Evolutionary conservation across 2,329 filamentous ascomycete genomes (phyloP).

Genomic region (Dactylellina leptospora): DNA sequence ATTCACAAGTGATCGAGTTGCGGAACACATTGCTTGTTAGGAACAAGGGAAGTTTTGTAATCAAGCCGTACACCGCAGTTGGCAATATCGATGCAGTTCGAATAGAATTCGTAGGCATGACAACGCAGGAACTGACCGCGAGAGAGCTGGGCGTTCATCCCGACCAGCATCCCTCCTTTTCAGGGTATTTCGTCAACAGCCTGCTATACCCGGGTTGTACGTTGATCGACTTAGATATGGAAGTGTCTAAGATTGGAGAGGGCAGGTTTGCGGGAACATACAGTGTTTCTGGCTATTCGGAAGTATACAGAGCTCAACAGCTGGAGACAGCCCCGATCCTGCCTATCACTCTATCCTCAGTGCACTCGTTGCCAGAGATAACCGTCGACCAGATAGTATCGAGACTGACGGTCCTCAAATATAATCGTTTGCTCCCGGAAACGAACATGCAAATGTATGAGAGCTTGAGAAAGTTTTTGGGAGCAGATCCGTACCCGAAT

Average conservation of each 20-base stretch:
- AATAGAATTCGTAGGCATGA: conserved; percentile 50
- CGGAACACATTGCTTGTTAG: conserved; percentile 37
- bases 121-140: conserved; percentile 37
- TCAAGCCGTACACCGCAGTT: conserved; percentile 48
- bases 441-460: conserved; percentile 52
- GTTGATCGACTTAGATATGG: conserved; percentile 46
- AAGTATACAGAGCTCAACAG: conserved; percentile 45
- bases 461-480: conserved; percentile 42
- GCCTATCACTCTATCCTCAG: conserved; percentile 46
- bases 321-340: conserved; percentile 42
- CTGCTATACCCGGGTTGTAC: conserved; percentile 45
- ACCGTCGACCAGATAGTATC: conserved; percentile 46
- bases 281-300: conserved; percentile 47
- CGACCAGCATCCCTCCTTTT: conserved; percentile 46
- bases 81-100: conserved; percentile 40
- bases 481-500: conserved; percentile 46
- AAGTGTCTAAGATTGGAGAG: conserved; percentile 49
- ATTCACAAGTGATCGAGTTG: conserved; percentile 43
- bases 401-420: conserved; percentile 43
- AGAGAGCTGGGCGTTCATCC: conserved; percentile 43
- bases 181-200: conserved; percentile 48
- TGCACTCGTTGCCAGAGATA: conserved; percentile 38
- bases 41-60: conserved; percentile 49
- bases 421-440: conserved; percentile 45
- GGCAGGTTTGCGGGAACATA: conserved; percentile 43